Base-by-base conservation (phyloP, 2,329 filamentous ascomycete species). In the Ophidiomyces ophidiicola region DNA sequence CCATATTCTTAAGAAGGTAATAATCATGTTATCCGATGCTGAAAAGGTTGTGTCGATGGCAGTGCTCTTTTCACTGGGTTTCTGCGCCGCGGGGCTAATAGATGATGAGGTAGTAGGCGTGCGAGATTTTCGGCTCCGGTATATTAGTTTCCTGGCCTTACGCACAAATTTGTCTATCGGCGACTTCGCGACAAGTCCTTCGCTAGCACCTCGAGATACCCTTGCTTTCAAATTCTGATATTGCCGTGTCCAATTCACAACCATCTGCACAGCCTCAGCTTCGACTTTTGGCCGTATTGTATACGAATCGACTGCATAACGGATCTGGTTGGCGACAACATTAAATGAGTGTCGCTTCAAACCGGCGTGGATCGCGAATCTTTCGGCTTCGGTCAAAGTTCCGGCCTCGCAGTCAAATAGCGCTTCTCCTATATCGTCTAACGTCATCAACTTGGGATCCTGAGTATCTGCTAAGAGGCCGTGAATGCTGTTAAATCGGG, bases 1-100 rank as follows among this genome's bases (percentile, higher is more conserved):
- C 56, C 68, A 76, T 6, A 67, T 58, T 47, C 72, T 66, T 18
- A 78, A 51, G 44, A 72, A 77, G 11, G 66, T 62, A 28, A 78
- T 64, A 15, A 79, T 69, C 20, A 63, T 62, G 26, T 59, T 58
- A 30, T 79, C 75, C 6, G 58, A 50, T 2, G 59, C 50, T 6
- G 55, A 66, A 44, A 77, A 78, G 0, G 52, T 42, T 32, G 57
- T 49, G 1, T 50, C 52, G 24, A 53, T 48, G 6, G 39, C 26
- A 25, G 53, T 18, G 10, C 17, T 15, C 1, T 33, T 53, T 10
- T 50, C 15, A 25, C 20, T 17, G 5, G 21, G 6, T 5, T 39
- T 51, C 20, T 57, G 46, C 6, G 55, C 49, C n/a, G 57, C 63
- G 17, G 64, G 64, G 3, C 64, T 62, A 2, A 67, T 53, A 17